Percentiles rank a stretch among this genome's conserved stretches.
Evolutionary conservation across 805 yeast genomes (phyloP).

Genomic region (Candida dendrica): DNA sequence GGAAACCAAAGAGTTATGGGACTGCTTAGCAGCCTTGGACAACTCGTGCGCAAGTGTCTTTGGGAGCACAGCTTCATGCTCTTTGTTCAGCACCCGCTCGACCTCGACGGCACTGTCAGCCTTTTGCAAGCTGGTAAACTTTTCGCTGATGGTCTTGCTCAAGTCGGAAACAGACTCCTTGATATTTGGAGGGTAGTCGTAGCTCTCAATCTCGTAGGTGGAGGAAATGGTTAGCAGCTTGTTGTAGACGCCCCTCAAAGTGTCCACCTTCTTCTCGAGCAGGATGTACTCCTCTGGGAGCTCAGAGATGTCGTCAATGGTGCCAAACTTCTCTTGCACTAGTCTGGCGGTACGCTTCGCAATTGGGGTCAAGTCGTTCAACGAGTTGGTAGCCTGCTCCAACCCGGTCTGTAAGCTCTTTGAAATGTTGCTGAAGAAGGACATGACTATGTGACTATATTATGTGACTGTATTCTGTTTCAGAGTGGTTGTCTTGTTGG

Average conservation of each 20-base stretch:
- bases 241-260: conserved; percentile 52
- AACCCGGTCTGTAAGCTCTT: conserved; percentile 17
- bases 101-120: conserved; percentile 65
- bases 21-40: conserved; percentile 45
- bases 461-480: too few species aligned
- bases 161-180: conserved; percentile 60
- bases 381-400: conserved; percentile 29
- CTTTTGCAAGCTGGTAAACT: conserved; percentile 50
- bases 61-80: conserved; percentile 32
- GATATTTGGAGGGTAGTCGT: conserved; percentile 78
- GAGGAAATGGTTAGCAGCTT: conserved; percentile 42
- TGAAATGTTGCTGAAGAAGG: conserved; percentile 20
- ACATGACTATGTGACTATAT: too few species aligned
- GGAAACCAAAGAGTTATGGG: conserved; percentile 36
- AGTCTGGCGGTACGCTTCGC: conserved; percentile 53
- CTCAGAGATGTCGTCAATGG: conserved; percentile 61
- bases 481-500: too few species aligned
- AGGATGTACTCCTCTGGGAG: conserved; percentile 67
- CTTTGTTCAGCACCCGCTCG: conserved; percentile 42
- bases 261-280: conserved; percentile 62
- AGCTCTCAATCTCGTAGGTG: conserved; percentile 67
- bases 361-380: conserved; percentile 45
- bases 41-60: conserved; percentile 72
- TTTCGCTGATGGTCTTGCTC: conserved; percentile 47
- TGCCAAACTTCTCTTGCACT: conserved; percentile 56